Conservation (phyloP, 371 early-diverging fungal genomes). For the Mortierella sp. region DNA sequence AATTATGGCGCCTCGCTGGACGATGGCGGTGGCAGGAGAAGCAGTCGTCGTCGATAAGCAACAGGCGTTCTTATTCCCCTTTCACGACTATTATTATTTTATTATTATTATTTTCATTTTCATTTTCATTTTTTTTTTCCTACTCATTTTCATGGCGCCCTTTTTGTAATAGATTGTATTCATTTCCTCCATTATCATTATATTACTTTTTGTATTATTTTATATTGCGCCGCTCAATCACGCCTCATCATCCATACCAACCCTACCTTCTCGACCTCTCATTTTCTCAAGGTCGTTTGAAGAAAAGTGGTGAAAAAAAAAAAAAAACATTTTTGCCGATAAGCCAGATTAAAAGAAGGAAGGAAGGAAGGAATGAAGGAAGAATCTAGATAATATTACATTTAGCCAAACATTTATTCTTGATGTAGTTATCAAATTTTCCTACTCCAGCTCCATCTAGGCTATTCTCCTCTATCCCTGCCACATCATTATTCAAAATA, state of each 20-base stretch:
- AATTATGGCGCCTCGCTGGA: constrained; percentile 25
- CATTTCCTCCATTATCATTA: not conserved
- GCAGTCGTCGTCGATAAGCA: constrained; percentile 32
- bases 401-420: not conserved
- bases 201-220: not conserved
- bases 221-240: not conserved
- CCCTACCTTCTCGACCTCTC: not conserved
- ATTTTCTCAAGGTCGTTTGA: not conserved
- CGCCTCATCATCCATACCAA: not conserved
- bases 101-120: not conserved
- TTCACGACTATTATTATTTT: not conserved
- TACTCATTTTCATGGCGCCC: not conserved
- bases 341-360: no score
- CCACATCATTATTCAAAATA: not conserved
- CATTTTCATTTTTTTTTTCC: not conserved
- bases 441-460: not conserved
- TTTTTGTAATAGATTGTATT: constrained; percentile 7
- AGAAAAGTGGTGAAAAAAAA: not conserved
- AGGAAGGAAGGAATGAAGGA: no score
- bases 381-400: not conserved
- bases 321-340: no score
- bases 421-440: not conserved
- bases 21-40: constrained; percentile 30
- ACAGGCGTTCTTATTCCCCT: not conserved
- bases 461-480: not conserved